These are phyloP conservation scores for Carallia brachiata DNA, from an alignment of 345 rosid genomes.

Conservation along the genomic window DNA sequence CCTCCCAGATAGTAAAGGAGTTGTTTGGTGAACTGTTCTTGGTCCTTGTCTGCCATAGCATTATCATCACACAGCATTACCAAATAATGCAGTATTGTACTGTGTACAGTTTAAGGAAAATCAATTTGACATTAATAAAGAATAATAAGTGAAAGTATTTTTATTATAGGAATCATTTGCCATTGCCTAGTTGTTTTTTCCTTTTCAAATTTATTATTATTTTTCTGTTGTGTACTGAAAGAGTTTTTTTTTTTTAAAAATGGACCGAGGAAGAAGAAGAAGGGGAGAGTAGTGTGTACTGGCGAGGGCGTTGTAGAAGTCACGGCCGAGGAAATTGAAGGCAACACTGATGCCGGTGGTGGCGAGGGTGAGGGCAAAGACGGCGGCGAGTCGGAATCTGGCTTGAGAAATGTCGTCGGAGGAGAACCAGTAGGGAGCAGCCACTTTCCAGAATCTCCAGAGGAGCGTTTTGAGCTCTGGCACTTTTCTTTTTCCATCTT, in stretches of 20 bases:
- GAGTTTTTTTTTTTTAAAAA: too few species aligned
- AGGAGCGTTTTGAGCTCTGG: slow-evolving; percentile 42
- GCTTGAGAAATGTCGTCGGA: slow-evolving; percentile 78
- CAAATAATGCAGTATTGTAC: not conserved
- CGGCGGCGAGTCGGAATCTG: slow-evolving; percentile 75
- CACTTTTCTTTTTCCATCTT: slow-evolving; percentile 27
- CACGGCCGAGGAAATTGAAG: slow-evolving; percentile 96
- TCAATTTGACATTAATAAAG: too few species aligned
- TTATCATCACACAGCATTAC: not conserved
- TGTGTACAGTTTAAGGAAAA: not conserved
- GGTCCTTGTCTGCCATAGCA: slow-evolving; percentile 64
- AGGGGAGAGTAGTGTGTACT: slow-evolving; percentile 23
- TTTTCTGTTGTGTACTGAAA: too few species aligned
- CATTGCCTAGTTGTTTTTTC: too few species aligned
- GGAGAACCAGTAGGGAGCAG: slow-evolving; percentile 87
- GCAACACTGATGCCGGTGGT: slow-evolving; percentile 96
- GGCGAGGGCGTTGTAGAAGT: slow-evolving; percentile 91
- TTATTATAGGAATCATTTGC: too few species aligned
- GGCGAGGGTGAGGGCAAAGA: slow-evolving; percentile 81
- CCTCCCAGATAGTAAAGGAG: slow-evolving; percentile 77
- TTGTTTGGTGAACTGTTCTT: slow-evolving; percentile 87
- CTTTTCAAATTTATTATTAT: too few species aligned
- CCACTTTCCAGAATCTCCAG: slow-evolving; percentile 83
- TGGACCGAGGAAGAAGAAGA: not conserved
- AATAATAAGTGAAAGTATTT: too few species aligned